A percentile compares a stretch with the other conserved stretches of the same genome.
Evolutionary conservation across 805 yeast genomes (phyloP).

Genomic region (Myxozyma melibiosi): DNA sequence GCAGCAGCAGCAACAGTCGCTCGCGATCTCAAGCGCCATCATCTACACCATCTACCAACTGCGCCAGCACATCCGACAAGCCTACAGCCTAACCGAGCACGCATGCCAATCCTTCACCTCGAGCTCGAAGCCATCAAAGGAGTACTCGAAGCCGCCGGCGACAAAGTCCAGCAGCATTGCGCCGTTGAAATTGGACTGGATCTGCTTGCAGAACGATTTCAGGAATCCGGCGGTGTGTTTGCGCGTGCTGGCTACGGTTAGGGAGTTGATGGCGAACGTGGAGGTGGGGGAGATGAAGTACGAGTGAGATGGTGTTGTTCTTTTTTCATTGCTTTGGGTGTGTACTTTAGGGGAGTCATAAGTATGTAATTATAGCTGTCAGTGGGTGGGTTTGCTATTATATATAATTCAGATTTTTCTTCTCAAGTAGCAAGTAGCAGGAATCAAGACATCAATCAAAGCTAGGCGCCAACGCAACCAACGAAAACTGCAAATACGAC

Average conservation of each 20-base stretch:
- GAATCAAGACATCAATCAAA: conserved; percentile 1
- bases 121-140: conserved; percentile 9
- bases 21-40: conserved; percentile 18
- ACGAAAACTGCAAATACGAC: conserved; percentile 22
- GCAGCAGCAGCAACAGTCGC: too few species aligned
- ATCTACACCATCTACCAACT: conserved; percentile 17
- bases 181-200: conserved; percentile 1
- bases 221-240: conserved; percentile 3
- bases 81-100: conserved; percentile 21
- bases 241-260: not conserved
- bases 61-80: conserved; percentile 19
- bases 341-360: not conserved
- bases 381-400: not conserved
- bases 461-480: conserved; percentile 28
- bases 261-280: conserved; percentile 12
- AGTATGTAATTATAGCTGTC: not conserved
- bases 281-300: conserved; percentile 5
- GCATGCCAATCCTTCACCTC: conserved; percentile 18
- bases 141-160: conserved; percentile 8
- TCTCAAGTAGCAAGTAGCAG: not conserved
- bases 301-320: not conserved
- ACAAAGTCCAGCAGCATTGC: not conserved
- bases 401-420: not conserved
- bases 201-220: conserved; percentile 16
- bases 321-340: not conserved